Evolutionary conservation across 225 moss, liverwort and hornwort species (phyloP), one percentile per base, ranked within the genome.

Genomic region (Straminergon stramineum): DNA sequence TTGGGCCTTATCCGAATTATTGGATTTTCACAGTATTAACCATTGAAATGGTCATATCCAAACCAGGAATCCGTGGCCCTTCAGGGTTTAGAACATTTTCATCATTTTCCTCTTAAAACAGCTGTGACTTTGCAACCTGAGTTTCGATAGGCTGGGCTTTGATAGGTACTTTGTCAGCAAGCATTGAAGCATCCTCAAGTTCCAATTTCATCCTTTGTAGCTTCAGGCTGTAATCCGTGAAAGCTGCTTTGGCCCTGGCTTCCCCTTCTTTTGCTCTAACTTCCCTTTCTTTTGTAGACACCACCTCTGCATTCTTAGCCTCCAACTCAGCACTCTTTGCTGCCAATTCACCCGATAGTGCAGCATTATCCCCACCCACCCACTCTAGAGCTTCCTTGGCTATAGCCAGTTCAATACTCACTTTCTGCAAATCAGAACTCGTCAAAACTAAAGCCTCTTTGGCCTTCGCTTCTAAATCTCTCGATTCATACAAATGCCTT

Each of bases 161-260:
- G 93, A 89, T 87, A 85, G 87, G 88, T 94, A 94, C 94, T 92
- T 94, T 94, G 91, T 93, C 93, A 89, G 89, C 88, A 45, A 88
- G 88, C 86, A 61, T 88, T 71, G 89, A 83, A 65, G 89, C 84
- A 87, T 93, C 88, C 86, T 93, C 92, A 69, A 94, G 88, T 32
- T 93, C 94, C 73, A 84, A 80, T 74, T 86, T 90, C 92, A 91
- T 92, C 82, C 75, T 93, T 76, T 93, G 94, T 79, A 94, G 84
- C 84, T 94, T 94, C 57, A 92, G 45, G 76, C 92, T 94, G 78
- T 92, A 93, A n/a, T 93, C 94, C 45, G 84, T 55, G 81, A 94
- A 91, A 67, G 93, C 93, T 58, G 91, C 90, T 92, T 90, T 94
- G 14, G 91, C 93, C 84, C 84, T 86, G 35, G 88, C 86, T 89